Evolutionary conservation across 192 early-diverging fungal species (phyloP).

Genomic region (Entomortierella lignicola): DNA sequence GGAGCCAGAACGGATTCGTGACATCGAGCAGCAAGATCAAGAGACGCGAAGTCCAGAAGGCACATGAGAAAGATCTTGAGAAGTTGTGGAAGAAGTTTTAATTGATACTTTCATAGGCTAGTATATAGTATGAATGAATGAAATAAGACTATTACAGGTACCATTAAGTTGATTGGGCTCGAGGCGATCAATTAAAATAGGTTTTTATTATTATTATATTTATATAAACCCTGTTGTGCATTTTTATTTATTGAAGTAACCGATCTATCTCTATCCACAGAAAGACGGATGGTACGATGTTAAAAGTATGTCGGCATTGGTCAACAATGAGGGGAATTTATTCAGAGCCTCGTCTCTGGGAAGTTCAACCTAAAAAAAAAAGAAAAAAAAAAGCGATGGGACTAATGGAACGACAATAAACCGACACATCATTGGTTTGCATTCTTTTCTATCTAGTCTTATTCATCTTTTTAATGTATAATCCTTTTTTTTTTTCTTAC

Average conservation of each 20-base stretch:
- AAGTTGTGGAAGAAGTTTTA: constrained; percentile 65
- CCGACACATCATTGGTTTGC: not conserved
- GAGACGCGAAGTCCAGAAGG: constrained; percentile 67
- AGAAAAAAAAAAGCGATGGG: too few relatives aligned
- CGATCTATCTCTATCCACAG: too few relatives aligned
- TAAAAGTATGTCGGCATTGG: too few relatives aligned
- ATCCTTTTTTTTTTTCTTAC: not conserved
- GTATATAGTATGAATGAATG: not conserved
- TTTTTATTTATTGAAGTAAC: too few relatives aligned
- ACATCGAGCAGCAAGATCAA: constrained; percentile 85
- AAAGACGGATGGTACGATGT: not conserved
- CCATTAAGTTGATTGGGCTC: too few relatives aligned
- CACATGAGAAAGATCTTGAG: constrained; percentile 61
- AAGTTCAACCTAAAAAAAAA: too few relatives aligned
- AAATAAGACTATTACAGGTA: not conserved
- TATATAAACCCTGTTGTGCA: too few relatives aligned
- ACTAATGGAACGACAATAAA: too few relatives aligned
- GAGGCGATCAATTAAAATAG: too few relatives aligned
- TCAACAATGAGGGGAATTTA: too few relatives aligned
- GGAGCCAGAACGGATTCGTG: constrained; percentile 74
- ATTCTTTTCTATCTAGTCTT: not conserved
- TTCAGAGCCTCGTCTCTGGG: too few relatives aligned
- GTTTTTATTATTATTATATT: too few relatives aligned
- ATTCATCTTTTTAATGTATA: not conserved
- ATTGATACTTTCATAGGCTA: not conserved